Evolutionary conservation across 2,329 filamentous ascomycete species (phyloP), one percentile per base, ranked within the genome.

Genomic region (Tympanopsis confertula): DNA sequence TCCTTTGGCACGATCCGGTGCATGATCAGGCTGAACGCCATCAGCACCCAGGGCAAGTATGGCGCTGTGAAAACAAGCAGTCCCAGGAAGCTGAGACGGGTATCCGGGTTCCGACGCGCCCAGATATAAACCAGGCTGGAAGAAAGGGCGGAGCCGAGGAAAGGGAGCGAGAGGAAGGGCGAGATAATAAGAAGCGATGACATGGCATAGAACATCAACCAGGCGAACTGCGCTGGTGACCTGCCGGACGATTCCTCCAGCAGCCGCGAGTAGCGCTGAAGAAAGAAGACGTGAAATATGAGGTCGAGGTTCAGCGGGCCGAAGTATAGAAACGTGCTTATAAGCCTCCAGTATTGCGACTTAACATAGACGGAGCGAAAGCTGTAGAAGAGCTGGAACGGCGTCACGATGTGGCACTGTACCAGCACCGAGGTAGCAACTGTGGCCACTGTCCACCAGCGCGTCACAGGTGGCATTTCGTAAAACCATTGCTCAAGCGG

Each of bases 401-500:
- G 76, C 14, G 72, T 77, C 49, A 82, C 54, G 51, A 82, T 66
- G 45, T 76, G 68, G 55, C 78, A 82, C 52, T 82, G 78, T 10
- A 82, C 74, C 40, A 82, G 59, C 3, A 82, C 63, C 29, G 74
- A 78, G 5, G 72, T 78, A 33, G 69, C 63, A 35, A 82, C 69
- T 2, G 75, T 78, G 13, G 74, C 74, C 19, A 73, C 75, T 30
- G 78, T 81, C 78, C 78, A 82, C 66, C 70, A 78, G 38, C 78
- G 63, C 33, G 78, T 82, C 50, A 77, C 78, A 2, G 77, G 68
- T 4, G 78, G 78, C 71, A 81, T 80, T 53, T 82, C 78, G 52
- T 73, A 81, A 61, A 81, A 82, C 78, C 78, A 82, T 53, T 81
- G 76, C 52, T 82, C 78, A 5, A 82, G 62, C 5, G 77, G 78